Evolutionary conservation across 2,329 filamentous ascomycete species (phyloP), one percentile per base, ranked within the genome.

Genomic region (Xylaria polymorpha): DNA sequence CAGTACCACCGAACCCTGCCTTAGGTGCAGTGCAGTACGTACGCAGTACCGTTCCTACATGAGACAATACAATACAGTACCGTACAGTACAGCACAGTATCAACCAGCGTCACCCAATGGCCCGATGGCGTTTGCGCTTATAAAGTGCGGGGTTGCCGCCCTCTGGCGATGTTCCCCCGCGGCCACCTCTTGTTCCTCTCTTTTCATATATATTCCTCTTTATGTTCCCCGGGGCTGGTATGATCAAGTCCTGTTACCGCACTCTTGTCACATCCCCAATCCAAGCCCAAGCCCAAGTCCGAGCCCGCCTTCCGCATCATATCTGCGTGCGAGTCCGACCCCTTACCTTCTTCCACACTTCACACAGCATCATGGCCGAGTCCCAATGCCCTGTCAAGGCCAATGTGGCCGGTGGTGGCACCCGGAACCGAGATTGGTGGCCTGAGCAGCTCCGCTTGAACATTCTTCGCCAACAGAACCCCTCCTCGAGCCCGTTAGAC

Each of bases 361-460:
- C 56, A n/a, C 25, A 14, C 14, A 64, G 6, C 66, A 71, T 35
- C 57, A 73, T 73, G 72, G 66, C 70, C 50, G 64, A 66, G 29
- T 55, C 64, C 20, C 35, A 71, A 55, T 73, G 72, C 59, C 72
- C 72, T 14, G 59, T 72, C 43, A 69, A 70, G 53, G 57, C 48
- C 68, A 85, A 85, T 69, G 79, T 81, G 50, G 85, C 81, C 66
- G 91, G 90, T 73, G 87, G 87, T 74, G 92, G 92, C 75, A 92
- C 90, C 74, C 83, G 84, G 70, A 93, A 90, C 83, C 77, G 75
- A 64, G 90, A 94, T 84, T 93, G 91, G 89, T 94, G 92, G 92
- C 92, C 92, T 63, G 85, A 89, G 67, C 82, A 86, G 74, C 81
- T 94, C 71, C 87, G 84, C 77, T 84, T 93, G 73, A 89, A 91